Evolutionary conservation across 129 eudicot species (phyloP).

Genomic region (Saussurea involucrata): DNA sequence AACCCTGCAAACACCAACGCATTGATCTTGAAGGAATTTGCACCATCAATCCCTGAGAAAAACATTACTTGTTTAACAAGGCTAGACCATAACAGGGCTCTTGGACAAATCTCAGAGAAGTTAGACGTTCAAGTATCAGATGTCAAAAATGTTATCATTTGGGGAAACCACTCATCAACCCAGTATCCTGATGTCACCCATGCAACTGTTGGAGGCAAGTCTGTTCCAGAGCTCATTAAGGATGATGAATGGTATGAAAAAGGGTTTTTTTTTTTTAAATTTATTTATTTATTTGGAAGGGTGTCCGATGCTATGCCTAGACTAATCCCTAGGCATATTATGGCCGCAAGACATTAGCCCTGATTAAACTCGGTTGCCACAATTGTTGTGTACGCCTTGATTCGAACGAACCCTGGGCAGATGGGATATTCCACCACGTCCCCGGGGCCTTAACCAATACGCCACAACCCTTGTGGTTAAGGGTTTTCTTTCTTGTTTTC

Average conservation of each 20-base stretch:
- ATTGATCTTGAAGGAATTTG: conserved; percentile 90
- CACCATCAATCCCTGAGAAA: conserved; percentile 95
- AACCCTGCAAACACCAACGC: conserved; percentile 99
- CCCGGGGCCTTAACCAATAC: too few relatives aligned
- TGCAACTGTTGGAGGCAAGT: conserved; percentile 89
- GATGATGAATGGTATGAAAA: conserved; percentile 79
- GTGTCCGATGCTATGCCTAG: too few relatives aligned
- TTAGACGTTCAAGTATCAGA: conserved; percentile 81
- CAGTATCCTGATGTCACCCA: conserved; percentile 99
- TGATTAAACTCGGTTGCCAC: too few relatives aligned
- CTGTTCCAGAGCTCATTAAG: conserved; percentile 72
- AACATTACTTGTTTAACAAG: conserved; percentile 93
- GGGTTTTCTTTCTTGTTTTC: background rate
- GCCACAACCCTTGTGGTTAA: too few relatives aligned
- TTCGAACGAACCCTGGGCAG: too few relatives aligned
- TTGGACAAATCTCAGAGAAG: conserved; percentile 96
- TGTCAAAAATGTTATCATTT: conserved; percentile 89
- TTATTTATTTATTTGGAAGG: too few relatives aligned
- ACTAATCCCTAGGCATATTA: too few relatives aligned
- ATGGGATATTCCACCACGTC: too few relatives aligned
- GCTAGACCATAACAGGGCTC: conserved; percentile 98
- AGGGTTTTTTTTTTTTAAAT: background rate
- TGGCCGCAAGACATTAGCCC: too few relatives aligned
- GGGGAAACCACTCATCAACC: conserved; percentile 99
- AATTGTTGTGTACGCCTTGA: too few relatives aligned